These are phyloP conservation scores for Blastobotrys indianensis DNA, from an alignment of 1,139 yeast genomes.

Conservation along the genomic window DNA sequence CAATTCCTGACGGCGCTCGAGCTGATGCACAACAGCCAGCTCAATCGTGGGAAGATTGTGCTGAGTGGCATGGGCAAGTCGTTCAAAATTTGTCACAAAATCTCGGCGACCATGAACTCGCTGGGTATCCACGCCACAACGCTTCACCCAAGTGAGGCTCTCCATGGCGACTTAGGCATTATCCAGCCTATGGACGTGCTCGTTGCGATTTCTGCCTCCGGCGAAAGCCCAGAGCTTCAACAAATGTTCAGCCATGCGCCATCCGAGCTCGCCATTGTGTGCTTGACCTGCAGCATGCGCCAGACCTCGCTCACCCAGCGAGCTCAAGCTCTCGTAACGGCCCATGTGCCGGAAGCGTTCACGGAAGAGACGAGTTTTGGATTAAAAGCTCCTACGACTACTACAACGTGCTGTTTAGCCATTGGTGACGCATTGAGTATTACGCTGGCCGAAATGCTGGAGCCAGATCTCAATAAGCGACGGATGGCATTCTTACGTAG, in stretches of 20 bases:
- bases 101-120: slow-evolving; percentile 78
- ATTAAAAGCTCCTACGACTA: slow-evolving; percentile 80
- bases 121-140: slow-evolving; percentile 61
- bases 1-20: slow-evolving; percentile 48
- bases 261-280: slow-evolving; percentile 46
- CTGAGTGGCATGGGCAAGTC: slow-evolving; percentile 83
- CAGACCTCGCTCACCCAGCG: slow-evolving; percentile 43
- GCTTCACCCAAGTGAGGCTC: slow-evolving; percentile 80
- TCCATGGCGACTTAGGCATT: slow-evolving; percentile 85
- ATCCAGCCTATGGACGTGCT: slow-evolving; percentile 57
- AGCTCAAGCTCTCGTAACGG: slow-evolving; percentile 52
- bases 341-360: slow-evolving; percentile 53
- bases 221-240: slow-evolving; percentile 73
- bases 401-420: slow-evolving; percentile 70
- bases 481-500: slow-evolving; percentile 55
- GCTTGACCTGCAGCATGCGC: slow-evolving; percentile 51
- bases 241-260: slow-evolving; percentile 57
- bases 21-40: slow-evolving; percentile 45
- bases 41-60: slow-evolving; percentile 56
- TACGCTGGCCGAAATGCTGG: slow-evolving; percentile 63
- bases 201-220: slow-evolving; percentile 70
- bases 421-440: slow-evolving; percentile 75
- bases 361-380: slow-evolving; percentile 70
- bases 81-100: slow-evolving; percentile 67
- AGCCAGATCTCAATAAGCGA: slow-evolving; percentile 50